A percentile compares a stretch with the other conserved stretches of the same genome.
These are phyloP conservation scores for Pelargonium cotyledonis DNA, from an alignment of 441 rosid genomes.

Conservation along the genomic window DNA sequence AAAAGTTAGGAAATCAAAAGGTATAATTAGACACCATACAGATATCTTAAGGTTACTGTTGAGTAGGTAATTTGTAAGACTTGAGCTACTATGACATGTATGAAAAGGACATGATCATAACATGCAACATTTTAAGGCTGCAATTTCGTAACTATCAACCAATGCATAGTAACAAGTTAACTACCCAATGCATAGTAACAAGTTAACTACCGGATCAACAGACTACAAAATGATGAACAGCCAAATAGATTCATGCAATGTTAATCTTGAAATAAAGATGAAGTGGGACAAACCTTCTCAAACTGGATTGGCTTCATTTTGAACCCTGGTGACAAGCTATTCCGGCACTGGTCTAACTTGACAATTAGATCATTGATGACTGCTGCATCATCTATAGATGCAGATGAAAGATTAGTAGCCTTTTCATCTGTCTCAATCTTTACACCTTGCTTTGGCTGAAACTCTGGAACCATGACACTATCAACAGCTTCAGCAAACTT, in stretches of 20 bases:
- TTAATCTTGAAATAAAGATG: conserved; percentile 1
- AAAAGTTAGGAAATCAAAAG: not conserved
- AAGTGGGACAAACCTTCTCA: conserved; percentile 55
- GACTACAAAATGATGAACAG: not conserved
- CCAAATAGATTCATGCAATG: not conserved
- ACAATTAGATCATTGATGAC: conserved; percentile 55
- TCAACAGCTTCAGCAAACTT: conserved; percentile 58
- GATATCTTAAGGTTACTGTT: not conserved
- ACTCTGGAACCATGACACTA: conserved; percentile 72
- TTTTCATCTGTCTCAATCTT: conserved; percentile 86
- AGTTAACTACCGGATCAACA: not conserved
- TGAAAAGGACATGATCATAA: not conserved
- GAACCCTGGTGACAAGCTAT: conserved; percentile 44
- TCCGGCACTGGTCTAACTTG: conserved; percentile 56
- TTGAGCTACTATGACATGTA: not conserved
- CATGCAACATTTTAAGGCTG: not conserved
- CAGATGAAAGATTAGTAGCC: conserved; percentile 54
- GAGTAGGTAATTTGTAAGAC: not conserved
- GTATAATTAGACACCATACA: not conserved
- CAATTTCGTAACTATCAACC: not conserved
- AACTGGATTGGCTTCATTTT: conserved; percentile 86
- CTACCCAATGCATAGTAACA: not conserved
- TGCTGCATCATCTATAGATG: conserved; percentile 67
- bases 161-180: not conserved
- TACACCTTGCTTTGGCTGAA: conserved; percentile 70